Base-by-base conservation (phyloP, 2,329 filamentous ascomycete species). In the Aureobasidium sp. region DNA sequence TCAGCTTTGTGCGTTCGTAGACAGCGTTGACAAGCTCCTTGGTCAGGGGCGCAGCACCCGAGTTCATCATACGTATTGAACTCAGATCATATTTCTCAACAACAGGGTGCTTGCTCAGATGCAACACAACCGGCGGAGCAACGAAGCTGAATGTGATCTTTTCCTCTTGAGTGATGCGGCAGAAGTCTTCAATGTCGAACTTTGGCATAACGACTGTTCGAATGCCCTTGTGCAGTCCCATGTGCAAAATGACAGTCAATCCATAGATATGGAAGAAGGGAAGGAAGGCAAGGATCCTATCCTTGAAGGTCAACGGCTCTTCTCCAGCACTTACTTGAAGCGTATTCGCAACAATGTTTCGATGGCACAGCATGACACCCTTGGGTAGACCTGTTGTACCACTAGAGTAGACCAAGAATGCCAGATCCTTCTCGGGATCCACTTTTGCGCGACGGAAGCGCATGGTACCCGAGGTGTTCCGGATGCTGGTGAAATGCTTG, bases 251-350 rank as follows among this genome's bases (percentile, higher is more conserved):
- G 61, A 80, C 85, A 11, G 82, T 86, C 21, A 95, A 78, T 6
- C 78, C 88, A 64, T 95, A 95, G 58, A 95, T 90, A 66, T 95
- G 90, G 71, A 90, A 95, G 68, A 95, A 93, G 0, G 90, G 90
- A 10, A 95, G 69, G 55, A 95, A 85, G 1, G 86, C 87, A 6
- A 96, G 69, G 25, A 93, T 73, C 55, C 79, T 81, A 65, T 95
- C 90, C 66, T 66, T 68, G 56, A 7, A 63, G 64, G 67, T 90
- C 90, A 79, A 60, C 12, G 55, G 56, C 1, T 35, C 44, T 58
- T 74, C 70, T 10, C 59, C 64, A 19, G 64, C 63, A 47, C 63
- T 65, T 51, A 72, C 66, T 66, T 74, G 71, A 57, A 75, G 60
- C 0, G 70, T 67, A 67, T 95, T 95, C 55, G 88, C 73, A 10